phyloP scores from a whole-genome alignment of 108 stramenopile species.

The Tribonema minus region DNA sequence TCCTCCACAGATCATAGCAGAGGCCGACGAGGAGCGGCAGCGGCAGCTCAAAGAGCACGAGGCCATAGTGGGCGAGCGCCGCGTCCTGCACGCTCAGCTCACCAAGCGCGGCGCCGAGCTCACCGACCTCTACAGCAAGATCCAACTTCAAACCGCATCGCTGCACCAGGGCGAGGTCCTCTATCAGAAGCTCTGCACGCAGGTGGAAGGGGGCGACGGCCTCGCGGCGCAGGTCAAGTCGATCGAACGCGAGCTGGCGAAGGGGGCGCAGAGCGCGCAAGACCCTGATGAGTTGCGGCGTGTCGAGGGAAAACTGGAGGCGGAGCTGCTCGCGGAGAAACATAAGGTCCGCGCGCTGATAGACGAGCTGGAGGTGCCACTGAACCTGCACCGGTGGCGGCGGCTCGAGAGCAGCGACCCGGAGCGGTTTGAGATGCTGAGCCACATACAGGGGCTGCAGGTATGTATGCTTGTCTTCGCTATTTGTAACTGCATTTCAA shows the following conservation, averaged over 20 bases:
- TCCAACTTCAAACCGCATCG: slow-evolving; percentile 54
- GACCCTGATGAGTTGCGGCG: slow-evolving; percentile 34
- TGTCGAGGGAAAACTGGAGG: slow-evolving; percentile 47
- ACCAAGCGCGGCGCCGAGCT: slow-evolving; percentile 61
- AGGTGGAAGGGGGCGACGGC: not conserved
- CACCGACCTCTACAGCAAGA: slow-evolving; percentile 60
- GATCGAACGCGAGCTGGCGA: slow-evolving; percentile 42
- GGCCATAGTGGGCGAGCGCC: slow-evolving; percentile 59
- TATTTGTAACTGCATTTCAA: too few species aligned
- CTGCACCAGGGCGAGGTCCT: slow-evolving; percentile 59
- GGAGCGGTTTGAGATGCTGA: slow-evolving; percentile 55
- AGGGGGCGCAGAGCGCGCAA: slow-evolving; percentile 23
- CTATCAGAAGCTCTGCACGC: not conserved
- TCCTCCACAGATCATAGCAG: slow-evolving; percentile 60
- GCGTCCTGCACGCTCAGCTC: slow-evolving; percentile 59
- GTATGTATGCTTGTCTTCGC: too few species aligned
- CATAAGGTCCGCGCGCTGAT: slow-evolving; percentile 49
- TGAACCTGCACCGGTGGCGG: slow-evolving; percentile 69
- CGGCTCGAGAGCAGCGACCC: slow-evolving; percentile 60
- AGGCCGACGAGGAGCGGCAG: slow-evolving; percentile 63
- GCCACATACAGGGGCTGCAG: slow-evolving; percentile 55
- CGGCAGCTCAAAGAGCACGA: slow-evolving; percentile 63
- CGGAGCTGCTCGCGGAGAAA: slow-evolving; percentile 52
- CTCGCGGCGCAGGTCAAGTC: not conserved
- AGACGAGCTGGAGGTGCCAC: slow-evolving; percentile 61